These are phyloP conservation scores for Bertia moriformis DNA, from an alignment of 2,329 filamentous ascomycete species.

Conservation along the genomic window DNA sequence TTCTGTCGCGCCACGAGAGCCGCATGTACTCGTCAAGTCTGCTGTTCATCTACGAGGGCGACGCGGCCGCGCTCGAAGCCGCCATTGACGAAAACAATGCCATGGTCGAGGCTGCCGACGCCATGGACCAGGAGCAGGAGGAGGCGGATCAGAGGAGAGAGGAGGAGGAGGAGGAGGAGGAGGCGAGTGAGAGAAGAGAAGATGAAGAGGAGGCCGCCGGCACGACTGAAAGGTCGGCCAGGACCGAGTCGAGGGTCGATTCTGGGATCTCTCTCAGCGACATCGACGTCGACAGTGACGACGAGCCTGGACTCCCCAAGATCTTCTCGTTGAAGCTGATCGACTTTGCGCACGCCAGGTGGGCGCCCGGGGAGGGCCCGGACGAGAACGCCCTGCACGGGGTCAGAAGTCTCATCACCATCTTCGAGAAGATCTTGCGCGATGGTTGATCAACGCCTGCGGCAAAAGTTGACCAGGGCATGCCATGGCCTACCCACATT, in stretches of 20 bases:
- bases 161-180: constrained; percentile 7
- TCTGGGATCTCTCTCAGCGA: constrained; percentile 36
- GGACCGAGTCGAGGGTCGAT: constrained; percentile 31
- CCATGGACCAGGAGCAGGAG: constrained; percentile 22
- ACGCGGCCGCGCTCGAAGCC: constrained; percentile 34
- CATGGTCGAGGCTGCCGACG: constrained; percentile 35
- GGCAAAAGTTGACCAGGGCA: constrained; percentile 6
- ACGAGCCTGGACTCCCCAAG: constrained; percentile 38
- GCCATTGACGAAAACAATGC: constrained; percentile 39
- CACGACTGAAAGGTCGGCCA: constrained; percentile 10
- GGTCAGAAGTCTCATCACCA: constrained; percentile 53
- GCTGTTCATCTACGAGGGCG: constrained; percentile 50
- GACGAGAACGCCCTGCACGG: constrained; percentile 74
- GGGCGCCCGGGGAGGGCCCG: constrained; percentile 65
- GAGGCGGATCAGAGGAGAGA: neutral
- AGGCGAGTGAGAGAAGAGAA: constrained; percentile 5
- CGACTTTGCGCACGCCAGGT: constrained; percentile 87
- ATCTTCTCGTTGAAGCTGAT: constrained; percentile 77
- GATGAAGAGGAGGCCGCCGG: neutral
- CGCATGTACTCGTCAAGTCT: constrained; percentile 51
- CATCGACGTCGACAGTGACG: constrained; percentile 32
- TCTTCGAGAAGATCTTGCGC: constrained; percentile 52
- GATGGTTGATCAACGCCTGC: too few relatives aligned
- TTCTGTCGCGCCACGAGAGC: constrained; percentile 39
- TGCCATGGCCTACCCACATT: neutral